Evolutionary conservation across 306 rosid species (phyloP).

Genomic region (Fragaria nilgerrensis): DNA sequence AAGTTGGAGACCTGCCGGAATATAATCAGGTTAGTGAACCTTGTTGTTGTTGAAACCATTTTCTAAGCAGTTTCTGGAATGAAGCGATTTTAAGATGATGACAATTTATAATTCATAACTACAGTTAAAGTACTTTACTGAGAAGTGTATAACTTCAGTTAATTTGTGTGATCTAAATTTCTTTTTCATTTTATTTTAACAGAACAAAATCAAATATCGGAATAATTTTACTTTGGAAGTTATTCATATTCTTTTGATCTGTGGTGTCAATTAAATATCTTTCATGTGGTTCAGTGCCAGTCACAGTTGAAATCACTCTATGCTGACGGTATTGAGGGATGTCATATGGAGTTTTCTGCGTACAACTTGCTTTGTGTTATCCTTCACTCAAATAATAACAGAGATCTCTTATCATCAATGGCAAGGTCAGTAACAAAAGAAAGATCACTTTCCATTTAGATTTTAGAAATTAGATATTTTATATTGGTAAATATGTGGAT

Average conservation of each 20-base stretch:
- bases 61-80: not conserved
- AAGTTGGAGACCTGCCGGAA: constrained; percentile 92
- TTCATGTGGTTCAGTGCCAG: constrained; percentile 73
- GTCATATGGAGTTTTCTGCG: constrained; percentile 91
- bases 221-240: not conserved
- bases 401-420: constrained; percentile 86
- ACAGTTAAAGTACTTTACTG: not conserved
- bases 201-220: not conserved
- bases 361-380: constrained; percentile 93
- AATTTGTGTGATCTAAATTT: not conserved
- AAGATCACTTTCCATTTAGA: constrained; percentile 1
- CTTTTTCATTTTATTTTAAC: not conserved
- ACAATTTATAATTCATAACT: not conserved
- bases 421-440: constrained; percentile 53
- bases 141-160: not conserved
- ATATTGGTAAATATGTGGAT: not conserved
- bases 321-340: constrained; percentile 90
- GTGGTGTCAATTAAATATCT: not conserved
- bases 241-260: not conserved
- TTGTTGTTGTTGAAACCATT: not conserved
- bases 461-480: not conserved
- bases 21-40: constrained; percentile 73
- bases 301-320: constrained; percentile 81
- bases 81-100: not conserved
- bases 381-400: constrained; percentile 81